Evolutionary conservation across 2,329 filamentous ascomycete genomes (phyloP).

Genomic region (Colletotrichum destructivum): DNA sequence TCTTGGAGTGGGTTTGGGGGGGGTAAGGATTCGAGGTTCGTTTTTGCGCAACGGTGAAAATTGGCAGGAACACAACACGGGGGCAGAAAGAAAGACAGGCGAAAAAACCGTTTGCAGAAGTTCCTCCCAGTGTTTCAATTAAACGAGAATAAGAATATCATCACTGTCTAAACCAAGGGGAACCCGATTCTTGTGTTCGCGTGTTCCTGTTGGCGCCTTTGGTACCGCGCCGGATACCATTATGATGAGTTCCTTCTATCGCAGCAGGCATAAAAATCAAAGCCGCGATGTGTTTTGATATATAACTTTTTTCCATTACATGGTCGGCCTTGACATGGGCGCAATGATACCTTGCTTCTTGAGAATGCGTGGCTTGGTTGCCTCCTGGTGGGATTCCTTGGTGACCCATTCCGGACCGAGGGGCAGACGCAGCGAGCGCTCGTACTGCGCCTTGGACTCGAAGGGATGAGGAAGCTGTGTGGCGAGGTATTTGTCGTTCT

Average conservation of each 20-base stretch:
- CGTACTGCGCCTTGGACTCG: slow-evolving; percentile 90
- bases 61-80: slow-evolving; percentile 23
- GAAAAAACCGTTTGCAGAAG: slow-evolving; percentile 13
- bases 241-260: slow-evolving; percentile 9
- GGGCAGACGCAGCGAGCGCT: slow-evolving; percentile 87
- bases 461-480: slow-evolving; percentile 89
- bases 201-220: background rate
- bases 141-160: background rate
- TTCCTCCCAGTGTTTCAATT: slow-evolving; percentile 15
- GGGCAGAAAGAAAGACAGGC: slow-evolving; percentile 2
- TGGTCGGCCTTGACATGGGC: slow-evolving; percentile 84
- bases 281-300: background rate
- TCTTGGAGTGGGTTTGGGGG: slow-evolving; percentile 10
- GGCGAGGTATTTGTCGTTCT: slow-evolving; percentile 91
- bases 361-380: slow-evolving; percentile 89
- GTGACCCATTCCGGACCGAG: slow-evolving; percentile 96
- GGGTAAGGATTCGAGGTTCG: slow-evolving; percentile 1
- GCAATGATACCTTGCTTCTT: slow-evolving; percentile 92
- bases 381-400: slow-evolving; percentile 93
- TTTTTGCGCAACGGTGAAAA: slow-evolving; percentile 27
- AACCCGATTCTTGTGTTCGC: background rate
- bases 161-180: background rate
- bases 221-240: slow-evolving; percentile 7
- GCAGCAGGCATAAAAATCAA: background rate
- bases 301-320: slow-evolving; percentile 46